phyloP scores from a whole-genome alignment of 768 basidiomycete genomes.

The Plicaturopsis crispa region DNA sequence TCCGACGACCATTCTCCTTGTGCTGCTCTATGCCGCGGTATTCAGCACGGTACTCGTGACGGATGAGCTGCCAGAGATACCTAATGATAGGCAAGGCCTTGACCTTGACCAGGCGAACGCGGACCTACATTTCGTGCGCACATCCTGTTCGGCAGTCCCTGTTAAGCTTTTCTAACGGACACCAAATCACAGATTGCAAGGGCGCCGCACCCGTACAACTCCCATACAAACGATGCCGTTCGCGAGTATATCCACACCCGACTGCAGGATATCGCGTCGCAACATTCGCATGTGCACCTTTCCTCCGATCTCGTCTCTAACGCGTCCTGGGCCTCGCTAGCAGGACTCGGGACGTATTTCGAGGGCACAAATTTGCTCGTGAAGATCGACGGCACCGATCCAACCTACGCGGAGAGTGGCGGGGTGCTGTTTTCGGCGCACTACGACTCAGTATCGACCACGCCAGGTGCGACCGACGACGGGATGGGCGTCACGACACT shows the following conservation, averaged over 20 bases:
- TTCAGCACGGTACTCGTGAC: constrained; percentile 40
- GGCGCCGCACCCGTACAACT: constrained; percentile 72
- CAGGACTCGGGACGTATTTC: constrained; percentile 38
- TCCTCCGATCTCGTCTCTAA: constrained; percentile 44
- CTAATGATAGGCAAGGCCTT: constrained; percentile 34
- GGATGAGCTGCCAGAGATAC: constrained; percentile 39
- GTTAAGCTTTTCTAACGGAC: background rate
- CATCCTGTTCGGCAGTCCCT: background rate
- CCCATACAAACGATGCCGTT: constrained; percentile 67
- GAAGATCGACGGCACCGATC: constrained; percentile 48
- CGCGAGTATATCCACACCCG: constrained; percentile 51
- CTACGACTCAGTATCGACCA: constrained; percentile 74
- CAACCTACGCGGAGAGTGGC: constrained; percentile 19
- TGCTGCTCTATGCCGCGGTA: constrained; percentile 39
- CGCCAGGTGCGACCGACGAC: constrained; percentile 70
- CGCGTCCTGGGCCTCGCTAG: constrained; percentile 36
- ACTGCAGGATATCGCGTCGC: constrained; percentile 36
- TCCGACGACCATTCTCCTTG: constrained; percentile 38
- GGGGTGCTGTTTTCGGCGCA: constrained; percentile 75
- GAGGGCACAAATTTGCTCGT: constrained; percentile 65
- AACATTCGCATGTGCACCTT: constrained; percentile 39
- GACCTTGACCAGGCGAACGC: constrained; percentile 46
- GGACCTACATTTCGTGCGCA: constrained; percentile 49
- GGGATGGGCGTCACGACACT: constrained; percentile 67
- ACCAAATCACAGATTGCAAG: constrained; percentile 53